Base-by-base conservation (phyloP, 140 eudicot genomes). In the Flaveria floridana region DNA sequence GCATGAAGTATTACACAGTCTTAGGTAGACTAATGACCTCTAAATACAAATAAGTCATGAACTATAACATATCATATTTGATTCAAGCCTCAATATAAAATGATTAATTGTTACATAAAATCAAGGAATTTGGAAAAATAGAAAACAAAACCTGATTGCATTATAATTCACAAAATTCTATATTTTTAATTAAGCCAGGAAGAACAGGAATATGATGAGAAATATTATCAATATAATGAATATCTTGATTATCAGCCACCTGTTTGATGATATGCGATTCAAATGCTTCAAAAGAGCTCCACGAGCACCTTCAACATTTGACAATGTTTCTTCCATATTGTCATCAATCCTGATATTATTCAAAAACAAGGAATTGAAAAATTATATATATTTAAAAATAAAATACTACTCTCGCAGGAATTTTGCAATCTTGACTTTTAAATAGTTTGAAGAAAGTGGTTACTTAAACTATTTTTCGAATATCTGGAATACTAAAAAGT, bases 251-350 rank as follows among this genome's bases (percentile, higher is more conserved):
- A 92, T 25, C 26, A 92, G 85, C 84, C 89, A 79, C 85, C 96
- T 82, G 87, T 92, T 92, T 71, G 98, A 92, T 19, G 95, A 89
- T 79, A 92, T 86, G 34, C 74, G 80, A 72, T 86, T 82, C 47
- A 92, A 72, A 81, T 89, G 81, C 73, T 83, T 89, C 82, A 92
- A 69, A 74, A 92, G 78, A 73, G 90, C 86, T 47, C 85, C 79
- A 21, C 82, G 89, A 50, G 95, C 98, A 74, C 98, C 92, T 76
- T 92, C 98, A 30, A 92, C 96, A 78, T 92, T 81, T 21, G 90
- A 73, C 72, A 89, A 76, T 19, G 95, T 70, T 61, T 92, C 96
- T 11, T 89, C 98, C 98, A 92, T 89, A 85, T 87, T 87, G 61
- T 92, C 98, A 72, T 92, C 96, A 59, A 92, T 92, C 90, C 98